Evolutionary conservation across 2,329 filamentous ascomycete genomes (phyloP), one percentile per base, ranked within the genome.

Genomic region (Calonectria montana): DNA sequence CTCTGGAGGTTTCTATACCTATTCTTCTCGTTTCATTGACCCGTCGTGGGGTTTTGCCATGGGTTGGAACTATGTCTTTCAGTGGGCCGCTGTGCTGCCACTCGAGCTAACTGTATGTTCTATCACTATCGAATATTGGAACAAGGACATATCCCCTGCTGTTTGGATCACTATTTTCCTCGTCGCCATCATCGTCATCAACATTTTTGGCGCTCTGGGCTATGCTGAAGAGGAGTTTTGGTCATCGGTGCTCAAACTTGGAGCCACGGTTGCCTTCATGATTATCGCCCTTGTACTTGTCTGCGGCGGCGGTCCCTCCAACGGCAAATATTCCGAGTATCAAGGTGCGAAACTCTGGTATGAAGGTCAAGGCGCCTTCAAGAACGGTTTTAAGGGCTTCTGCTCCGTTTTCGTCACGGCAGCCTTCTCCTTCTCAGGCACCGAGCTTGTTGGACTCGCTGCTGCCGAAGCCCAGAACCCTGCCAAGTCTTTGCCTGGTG

Each of bases 361-460:
- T 18, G 77, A 75, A 27, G 75, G 75, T 7, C 82, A 85, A 0
- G 86, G 86, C 23, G 86, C 86, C 6, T 94, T 94, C 83, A 86
- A 93, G 82, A 90, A 93, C 78, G 92, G 92, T 27, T 93, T 94
- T 86, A 90, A 91, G 75, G 92, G 92, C 12, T 89, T 94, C 76
- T 94, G 92, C 82, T 89, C 87, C 70, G 90, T 92, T 71, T 93
- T 94, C 76, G 91, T 93, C 69, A 93, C 90, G 2, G 92, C 92
- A n/a, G 92, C 92, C 16, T 94, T 94, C 78, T 86, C 92, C 48
- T 94, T 93, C 77, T 88, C 91, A 7, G 92, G 92, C 25, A 93
- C 92, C 3, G 92, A 94, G 80, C 85, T 93, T 4, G 91, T 94
- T 65, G 92, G 92, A 79, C 88, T 94, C 15, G 91, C 92, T 5